Evolutionary conservation across 2,329 filamentous ascomycete genomes (phyloP), one percentile per base, ranked within the genome.

Genomic region (Pseudogymnoascus sp.): DNA sequence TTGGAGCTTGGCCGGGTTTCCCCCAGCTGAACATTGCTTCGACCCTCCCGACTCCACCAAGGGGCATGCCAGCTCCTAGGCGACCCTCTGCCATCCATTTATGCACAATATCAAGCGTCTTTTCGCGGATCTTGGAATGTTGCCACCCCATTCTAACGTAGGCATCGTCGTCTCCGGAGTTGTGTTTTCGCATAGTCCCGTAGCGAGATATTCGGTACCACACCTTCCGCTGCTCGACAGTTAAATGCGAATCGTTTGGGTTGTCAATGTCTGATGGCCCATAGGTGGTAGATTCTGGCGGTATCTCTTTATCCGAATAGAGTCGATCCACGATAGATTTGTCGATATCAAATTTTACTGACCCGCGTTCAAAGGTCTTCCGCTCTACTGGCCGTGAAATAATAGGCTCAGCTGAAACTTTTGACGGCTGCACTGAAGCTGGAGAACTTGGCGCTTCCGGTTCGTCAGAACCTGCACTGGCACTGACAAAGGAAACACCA

Each of bases 51-150:
- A 71, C 71, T 25, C 77, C 78, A 6, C 78, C 79, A 8, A 81
- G 71, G 0, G 75, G 75, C 10, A 78, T 73, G 58, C 79, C 79
- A 1, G 83, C 82, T 2, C 80, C 76, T 29, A 84, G 81, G 0
- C 82, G 82, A 66, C 85, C 84, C 67, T 87, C 82, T 66, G 86
- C 83, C 79, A 87, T 85, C 86, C 86, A 89, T 27, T 83, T 78
- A 27, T 81, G 78, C 15, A 88, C 84, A 41, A 84, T 83, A 62
- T 80, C 79, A 63, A 85, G 77, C 1, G 80, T 83, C 7, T 84
- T 79, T 10, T 73, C 71, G 25, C 82, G 82, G 1, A 84, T 73
- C 5, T 77, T 72, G 0, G 84, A 87, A n/a, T 76, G 73, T 3
- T 69, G 65, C 85, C 86, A 89, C 2, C 76, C 74, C n/a, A 86